Conservation (phyloP, 1,284 basidiomycete genomes). For the Ganoderma sp. region DNA sequence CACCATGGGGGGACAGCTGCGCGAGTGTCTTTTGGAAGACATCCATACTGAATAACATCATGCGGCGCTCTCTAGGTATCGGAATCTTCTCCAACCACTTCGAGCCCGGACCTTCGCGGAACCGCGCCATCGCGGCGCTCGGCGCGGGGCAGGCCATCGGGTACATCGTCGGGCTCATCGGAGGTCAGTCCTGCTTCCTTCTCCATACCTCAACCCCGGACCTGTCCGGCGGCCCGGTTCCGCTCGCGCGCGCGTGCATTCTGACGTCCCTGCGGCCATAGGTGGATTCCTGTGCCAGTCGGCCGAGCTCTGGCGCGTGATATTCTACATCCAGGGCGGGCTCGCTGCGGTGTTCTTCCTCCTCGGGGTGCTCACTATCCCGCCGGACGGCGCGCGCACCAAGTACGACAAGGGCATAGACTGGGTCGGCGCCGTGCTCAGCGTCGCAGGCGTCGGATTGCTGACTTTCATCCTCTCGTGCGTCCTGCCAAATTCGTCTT, state of each 20-base stretch:
- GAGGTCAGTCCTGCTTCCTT: conserved; percentile 33
- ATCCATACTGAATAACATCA: not conserved
- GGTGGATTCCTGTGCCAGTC: conserved; percentile 43
- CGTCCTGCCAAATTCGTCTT: not conserved
- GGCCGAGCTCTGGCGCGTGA: conserved; percentile 42
- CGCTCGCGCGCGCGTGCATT: not conserved
- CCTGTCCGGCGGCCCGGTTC: no score
- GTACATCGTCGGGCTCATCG: conserved; percentile 43
- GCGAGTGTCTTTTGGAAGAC: not conserved
- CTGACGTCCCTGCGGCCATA: conserved; percentile 14
- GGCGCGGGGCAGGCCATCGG: conserved; percentile 45
- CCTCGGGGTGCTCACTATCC: conserved; percentile 37
- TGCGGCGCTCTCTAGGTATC: conserved; percentile 27
- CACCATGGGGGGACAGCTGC: not conserved
- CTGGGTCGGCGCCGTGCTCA: conserved; percentile 39
- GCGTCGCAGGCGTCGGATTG: not conserved
- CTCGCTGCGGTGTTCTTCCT: conserved; percentile 40
- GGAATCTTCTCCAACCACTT: conserved; percentile 39
- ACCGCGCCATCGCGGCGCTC: conserved; percentile 42
- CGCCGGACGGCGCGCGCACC: conserved; percentile 27
- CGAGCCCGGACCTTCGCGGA: conserved; percentile 37
- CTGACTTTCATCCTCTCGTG: not conserved
- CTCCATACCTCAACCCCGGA: not conserved
- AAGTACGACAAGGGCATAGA: conserved; percentile 45
- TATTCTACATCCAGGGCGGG: conserved; percentile 45